Evolutionary conservation across 345 rosid genomes (phyloP).

Genomic region (Populus tremula): DNA sequence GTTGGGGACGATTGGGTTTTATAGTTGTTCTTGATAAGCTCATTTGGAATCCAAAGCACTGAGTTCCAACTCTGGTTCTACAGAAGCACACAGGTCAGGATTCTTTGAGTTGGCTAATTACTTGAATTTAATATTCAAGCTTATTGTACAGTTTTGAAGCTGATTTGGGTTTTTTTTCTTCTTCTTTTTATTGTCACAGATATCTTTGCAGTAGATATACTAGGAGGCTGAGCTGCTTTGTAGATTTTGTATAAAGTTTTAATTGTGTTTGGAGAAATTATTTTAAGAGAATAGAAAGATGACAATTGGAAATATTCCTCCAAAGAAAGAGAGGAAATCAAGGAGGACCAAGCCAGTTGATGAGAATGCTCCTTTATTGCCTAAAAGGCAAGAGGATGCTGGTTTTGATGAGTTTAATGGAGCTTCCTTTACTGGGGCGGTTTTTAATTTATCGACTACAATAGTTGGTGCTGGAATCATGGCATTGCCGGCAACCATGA

Average conservation of each 20-base stretch:
- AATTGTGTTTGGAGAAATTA: slow-evolving; percentile 9
- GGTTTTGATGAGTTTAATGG: slow-evolving; percentile 69
- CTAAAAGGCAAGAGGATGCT: slow-evolving; percentile 40
- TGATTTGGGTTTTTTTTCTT: neutral
- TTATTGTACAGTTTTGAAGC: slow-evolving; percentile 1
- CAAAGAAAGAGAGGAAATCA: slow-evolving; percentile 49
- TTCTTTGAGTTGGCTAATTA: neutral
- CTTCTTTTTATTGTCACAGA: neutral
- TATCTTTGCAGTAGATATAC: neutral
- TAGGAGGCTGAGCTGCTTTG: slow-evolving; percentile 3
- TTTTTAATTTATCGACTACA: slow-evolving; percentile 81
- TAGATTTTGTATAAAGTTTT: slow-evolving; percentile 7
- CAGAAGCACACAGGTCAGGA: slow-evolving; percentile 3
- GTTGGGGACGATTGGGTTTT: neutral
- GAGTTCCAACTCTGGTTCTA: neutral
- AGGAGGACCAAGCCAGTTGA: slow-evolving; percentile 39
- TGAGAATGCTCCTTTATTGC: slow-evolving; percentile 58
- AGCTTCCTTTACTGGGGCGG: slow-evolving; percentile 87
- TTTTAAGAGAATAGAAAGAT: slow-evolving; percentile 32
- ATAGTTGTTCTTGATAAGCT: neutral
- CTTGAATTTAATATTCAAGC: neutral
- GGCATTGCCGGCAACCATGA: slow-evolving; percentile 96
- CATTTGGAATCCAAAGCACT: neutral
- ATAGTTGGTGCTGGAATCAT: slow-evolving; percentile 94
- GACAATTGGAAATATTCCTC: slow-evolving; percentile 44